A percentile compares a stretch with the other conserved stretches of the same genome.
Evolutionary conservation across 75 land plant species (phyloP).

Genomic region (Larix kaempferi): DNA sequence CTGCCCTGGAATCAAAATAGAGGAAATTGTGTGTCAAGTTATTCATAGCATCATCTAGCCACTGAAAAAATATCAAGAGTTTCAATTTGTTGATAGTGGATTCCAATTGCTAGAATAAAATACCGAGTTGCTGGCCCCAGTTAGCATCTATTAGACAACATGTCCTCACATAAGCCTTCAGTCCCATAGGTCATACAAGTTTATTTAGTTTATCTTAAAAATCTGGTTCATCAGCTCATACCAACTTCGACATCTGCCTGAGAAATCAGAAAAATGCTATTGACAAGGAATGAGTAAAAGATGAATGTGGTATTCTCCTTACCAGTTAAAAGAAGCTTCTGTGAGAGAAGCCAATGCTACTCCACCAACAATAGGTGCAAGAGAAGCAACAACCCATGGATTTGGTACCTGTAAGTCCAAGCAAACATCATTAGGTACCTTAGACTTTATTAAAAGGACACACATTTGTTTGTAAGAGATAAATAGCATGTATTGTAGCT

Average conservation of each 20-base stretch:
- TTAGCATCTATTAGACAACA: background rate
- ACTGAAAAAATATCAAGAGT: background rate
- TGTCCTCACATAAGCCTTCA: background rate
- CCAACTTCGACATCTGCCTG: background rate
- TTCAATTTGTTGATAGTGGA: background rate
- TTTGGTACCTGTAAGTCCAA: slow-evolving; percentile 58
- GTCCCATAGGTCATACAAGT: background rate
- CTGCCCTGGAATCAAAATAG: slow-evolving; percentile 56
- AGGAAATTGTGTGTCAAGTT: background rate
- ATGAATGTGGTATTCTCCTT: slow-evolving; percentile 5
- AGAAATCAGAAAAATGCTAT: background rate
- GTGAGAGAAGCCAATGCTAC: slow-evolving; percentile 91
- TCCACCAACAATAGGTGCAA: slow-evolving; percentile 93
- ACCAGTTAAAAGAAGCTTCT: slow-evolving; percentile 97
- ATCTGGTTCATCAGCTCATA: background rate
- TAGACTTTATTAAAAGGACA: background rate
- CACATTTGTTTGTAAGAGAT: background rate
- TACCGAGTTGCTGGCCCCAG: background rate
- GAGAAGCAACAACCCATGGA: slow-evolving; percentile 62
- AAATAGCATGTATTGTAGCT: background rate
- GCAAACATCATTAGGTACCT: background rate
- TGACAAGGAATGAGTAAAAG: background rate
- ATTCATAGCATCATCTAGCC: background rate
- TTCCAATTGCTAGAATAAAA: background rate
- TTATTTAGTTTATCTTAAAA: background rate